phyloP scores from a whole-genome alignment of 2,329 filamentous ascomycete genomes.

The Chaetomium strumarium region DNA sequence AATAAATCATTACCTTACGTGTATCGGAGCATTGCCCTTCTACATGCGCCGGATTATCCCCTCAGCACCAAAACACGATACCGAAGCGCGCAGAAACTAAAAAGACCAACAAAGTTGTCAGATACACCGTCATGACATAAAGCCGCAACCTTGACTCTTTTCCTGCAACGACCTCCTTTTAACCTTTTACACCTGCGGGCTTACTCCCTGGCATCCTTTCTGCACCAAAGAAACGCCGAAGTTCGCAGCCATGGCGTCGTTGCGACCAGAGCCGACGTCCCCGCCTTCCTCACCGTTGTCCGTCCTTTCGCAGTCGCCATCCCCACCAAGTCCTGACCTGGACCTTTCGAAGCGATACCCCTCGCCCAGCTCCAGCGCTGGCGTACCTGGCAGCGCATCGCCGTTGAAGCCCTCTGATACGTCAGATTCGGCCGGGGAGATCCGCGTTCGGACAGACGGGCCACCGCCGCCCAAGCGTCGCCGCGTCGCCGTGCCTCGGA shows the following conservation, averaged over 20 bases:
- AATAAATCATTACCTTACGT: no score
- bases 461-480: constrained; percentile 71
- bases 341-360: constrained; percentile 44
- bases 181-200: neutral
- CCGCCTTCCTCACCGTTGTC: constrained; percentile 49
- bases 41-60: no score
- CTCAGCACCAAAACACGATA: no score
- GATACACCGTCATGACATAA: neutral
- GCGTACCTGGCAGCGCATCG: constrained; percentile 45
- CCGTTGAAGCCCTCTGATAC: constrained; percentile 42
- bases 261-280: constrained; percentile 16
- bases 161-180: neutral
- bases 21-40: no score
- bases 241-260: constrained; percentile 20
- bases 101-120: no score
- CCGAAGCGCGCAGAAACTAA: no score
- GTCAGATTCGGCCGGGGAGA: constrained; percentile 32
- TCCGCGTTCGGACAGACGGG: constrained; percentile 46
- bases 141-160: neutral
- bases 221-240: neutral
- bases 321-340: constrained; percentile 39
- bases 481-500: constrained; percentile 50
- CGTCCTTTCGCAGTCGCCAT: constrained; percentile 47
- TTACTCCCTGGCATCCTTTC: neutral
- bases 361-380: constrained; percentile 43